These are phyloP conservation scores for Coriolopsis trogii DNA, from an alignment of 1,284 basidiomycete species.

Conservation along the genomic window DNA sequence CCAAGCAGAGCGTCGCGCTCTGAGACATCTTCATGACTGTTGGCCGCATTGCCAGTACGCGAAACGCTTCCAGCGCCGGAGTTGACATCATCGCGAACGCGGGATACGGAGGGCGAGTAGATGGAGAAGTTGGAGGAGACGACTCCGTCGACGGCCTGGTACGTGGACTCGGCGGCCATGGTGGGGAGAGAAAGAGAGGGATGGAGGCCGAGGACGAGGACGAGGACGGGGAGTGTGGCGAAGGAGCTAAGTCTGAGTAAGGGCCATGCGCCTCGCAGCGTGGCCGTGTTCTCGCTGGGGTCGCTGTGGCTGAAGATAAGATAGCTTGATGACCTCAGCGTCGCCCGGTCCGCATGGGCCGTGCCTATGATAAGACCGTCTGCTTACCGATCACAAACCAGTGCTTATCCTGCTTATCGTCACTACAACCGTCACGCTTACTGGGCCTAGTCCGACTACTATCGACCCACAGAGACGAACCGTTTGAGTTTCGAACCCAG, in stretches of 20 bases:
- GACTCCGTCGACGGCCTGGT: slow-evolving; percentile 31
- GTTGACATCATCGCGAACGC: slow-evolving; percentile 18
- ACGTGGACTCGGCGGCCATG: slow-evolving; percentile 25
- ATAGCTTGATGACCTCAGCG: slow-evolving; percentile 15
- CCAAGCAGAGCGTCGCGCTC: slow-evolving; percentile 39
- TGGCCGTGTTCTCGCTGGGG: slow-evolving; percentile 6
- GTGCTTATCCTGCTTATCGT: neutral
- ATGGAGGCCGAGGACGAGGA: slow-evolving; percentile 2
- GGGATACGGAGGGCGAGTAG: slow-evolving; percentile 29
- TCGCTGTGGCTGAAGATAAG: slow-evolving; percentile 12
- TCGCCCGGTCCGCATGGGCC: slow-evolving; percentile 2
- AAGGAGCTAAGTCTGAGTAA: neutral
- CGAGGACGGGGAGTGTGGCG: neutral
- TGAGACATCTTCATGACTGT: slow-evolving; percentile 10
- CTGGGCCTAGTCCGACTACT: neutral
- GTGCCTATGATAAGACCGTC: neutral
- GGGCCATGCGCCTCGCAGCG: slow-evolving; percentile 2
- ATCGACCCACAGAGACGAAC: slow-evolving; percentile 16
- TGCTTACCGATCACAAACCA: neutral
- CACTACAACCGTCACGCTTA: no score
- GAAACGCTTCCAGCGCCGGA: neutral
- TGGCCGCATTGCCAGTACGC: slow-evolving; percentile 5
- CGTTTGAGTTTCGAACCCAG: neutral
- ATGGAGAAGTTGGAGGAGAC: slow-evolving; percentile 31
- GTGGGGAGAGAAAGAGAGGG: slow-evolving; percentile 8